phyloP scores from a whole-genome alignment of 495 filamentous ascomycete genomes.

The Penicillium ucsense region DNA sequence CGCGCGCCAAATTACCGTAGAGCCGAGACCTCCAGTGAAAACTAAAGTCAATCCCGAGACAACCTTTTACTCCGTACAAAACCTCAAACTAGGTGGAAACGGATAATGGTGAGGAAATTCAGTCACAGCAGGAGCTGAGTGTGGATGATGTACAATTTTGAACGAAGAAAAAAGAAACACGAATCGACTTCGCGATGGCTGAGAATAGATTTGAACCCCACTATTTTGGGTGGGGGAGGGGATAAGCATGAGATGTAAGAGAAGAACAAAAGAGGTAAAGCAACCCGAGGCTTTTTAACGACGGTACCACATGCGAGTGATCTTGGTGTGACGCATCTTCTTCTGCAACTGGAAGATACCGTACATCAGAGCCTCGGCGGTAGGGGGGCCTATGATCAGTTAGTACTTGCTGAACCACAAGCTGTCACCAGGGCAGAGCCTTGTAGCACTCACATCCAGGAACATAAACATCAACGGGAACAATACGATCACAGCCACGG shows the following conservation, averaged over 20 bases:
- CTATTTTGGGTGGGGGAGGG: constrained; percentile 9
- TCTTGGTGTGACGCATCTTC: constrained; percentile 77
- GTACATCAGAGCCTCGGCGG: constrained; percentile 88
- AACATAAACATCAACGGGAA: constrained; percentile 95
- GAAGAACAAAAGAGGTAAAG: neutral
- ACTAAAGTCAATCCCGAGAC: neutral
- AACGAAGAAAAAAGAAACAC: constrained; percentile 8
- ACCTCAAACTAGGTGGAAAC: neutral
- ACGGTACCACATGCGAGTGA: constrained; percentile 44
- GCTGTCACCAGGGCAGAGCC: no score
- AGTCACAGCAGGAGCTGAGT: constrained; percentile 3
- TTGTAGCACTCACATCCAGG: constrained; percentile 55
- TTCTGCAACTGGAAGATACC: constrained; percentile 89
- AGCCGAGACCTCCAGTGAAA: no score
- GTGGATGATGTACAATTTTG: constrained; percentile 19
- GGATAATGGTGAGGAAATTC: neutral
- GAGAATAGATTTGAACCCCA: constrained; percentile 11
- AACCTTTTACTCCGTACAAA: no score
- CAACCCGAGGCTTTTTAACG: constrained; percentile 17
- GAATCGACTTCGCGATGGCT: constrained; percentile 14
- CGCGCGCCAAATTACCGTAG: no score
- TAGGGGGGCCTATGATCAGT: constrained; percentile 54
- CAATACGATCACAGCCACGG: constrained; percentile 86
- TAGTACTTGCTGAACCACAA: constrained; percentile 5
- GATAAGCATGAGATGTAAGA: neutral